Evolutionary conservation across 495 filamentous ascomycete genomes (phyloP), one percentile per base, ranked within the genome.

Genomic region (Aspergillus mulundensis): DNA sequence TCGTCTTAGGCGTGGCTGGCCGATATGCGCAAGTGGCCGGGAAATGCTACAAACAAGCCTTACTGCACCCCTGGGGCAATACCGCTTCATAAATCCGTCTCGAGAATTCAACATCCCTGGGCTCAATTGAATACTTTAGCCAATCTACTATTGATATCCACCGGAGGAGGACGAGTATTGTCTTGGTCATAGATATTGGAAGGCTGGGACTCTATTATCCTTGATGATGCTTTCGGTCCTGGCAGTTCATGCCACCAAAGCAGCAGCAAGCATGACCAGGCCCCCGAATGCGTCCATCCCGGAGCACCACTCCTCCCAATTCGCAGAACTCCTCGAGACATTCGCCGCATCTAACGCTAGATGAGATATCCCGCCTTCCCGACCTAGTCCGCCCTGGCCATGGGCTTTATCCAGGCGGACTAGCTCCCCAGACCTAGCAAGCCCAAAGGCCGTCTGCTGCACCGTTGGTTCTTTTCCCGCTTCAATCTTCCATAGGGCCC

Each of bases 301-400:
- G 1, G 70, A 61, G 47, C 70, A 77, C 76, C 74, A 79, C 51
- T 76, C 64, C 57, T 73, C 75, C 72, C 73, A 79, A 48, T 57
- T 62, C 24, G 50, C 63, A 16, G 32, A 15, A 21, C 55, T 58
- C 50, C 64, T 56, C 32, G 47, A 56, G 24, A 53, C 36, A 10
- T 11, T 50, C 50, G 34, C 57, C 56, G 20, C 62, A 21, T 50
- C 30, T 7, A 36, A 21, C 6, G 46, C n/a, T 14, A n/a, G 19
- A 7, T 50, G 46, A 21, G 41, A 23, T 21, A 23, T 23, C 14
- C 5, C 8, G 14, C 10, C 32, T 6, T 43, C 45, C n/a, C 14
- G 30, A 15, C 4, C 45, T 36, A 7, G 34, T 6, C 14, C 11
- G 7, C 3, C n/a, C 34, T 15, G 28, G 28, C 28, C 28, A 30